Evolutionary conservation across 2,329 filamentous ascomycete species (phyloP), one percentile per base, ranked within the genome.

Genomic region (Cercospora berteroae): DNA sequence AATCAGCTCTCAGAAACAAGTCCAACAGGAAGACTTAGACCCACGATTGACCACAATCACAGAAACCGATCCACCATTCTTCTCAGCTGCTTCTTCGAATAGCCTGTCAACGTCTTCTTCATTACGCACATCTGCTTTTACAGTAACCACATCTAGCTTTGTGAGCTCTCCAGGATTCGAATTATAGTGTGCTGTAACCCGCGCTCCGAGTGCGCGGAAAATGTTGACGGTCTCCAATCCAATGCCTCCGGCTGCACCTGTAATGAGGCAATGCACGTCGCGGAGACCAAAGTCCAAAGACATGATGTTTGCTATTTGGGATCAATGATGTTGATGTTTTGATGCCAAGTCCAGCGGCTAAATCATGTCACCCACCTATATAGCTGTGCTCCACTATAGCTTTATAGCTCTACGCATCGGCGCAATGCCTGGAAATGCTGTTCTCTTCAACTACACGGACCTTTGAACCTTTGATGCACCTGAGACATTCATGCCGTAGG

Each of bases 121-220:
- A 33, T 75, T 70, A 10, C 78, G 74, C 6, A 81, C 72, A 68
- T 80, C 77, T 52, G 77, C 74, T 60, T 75, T 73, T 1, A 77
- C 10, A 0, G 70, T n/a, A 1, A 73, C 69, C 18, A 75, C 62
- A 36, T 68, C 68, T n/a, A 76, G 50, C 3, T 72, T 70, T 27
- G 71, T 61, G 6, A 81, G 76, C 62, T 80, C 79, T 12, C 74
- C 72, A 50, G 73, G 63, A 60, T 79, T 75, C 25, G 79, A 60
- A 25, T 69, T 69, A 74, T 81, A 80, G 44, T 81, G 72, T 4
- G 80, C 77, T n/a, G 79, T 80, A n/a, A 81, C 77, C 27, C 78
- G 74, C 60, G 80, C 78, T 65, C 79, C 79, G 5, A 75, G 70
- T 31, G 70, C 60, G 25, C 52, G 67, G 73, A 78, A 73, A 75